phyloP scores from a whole-genome alignment of 495 filamentous ascomycete genomes.

The Pseudevernia furfuracea region DNA sequence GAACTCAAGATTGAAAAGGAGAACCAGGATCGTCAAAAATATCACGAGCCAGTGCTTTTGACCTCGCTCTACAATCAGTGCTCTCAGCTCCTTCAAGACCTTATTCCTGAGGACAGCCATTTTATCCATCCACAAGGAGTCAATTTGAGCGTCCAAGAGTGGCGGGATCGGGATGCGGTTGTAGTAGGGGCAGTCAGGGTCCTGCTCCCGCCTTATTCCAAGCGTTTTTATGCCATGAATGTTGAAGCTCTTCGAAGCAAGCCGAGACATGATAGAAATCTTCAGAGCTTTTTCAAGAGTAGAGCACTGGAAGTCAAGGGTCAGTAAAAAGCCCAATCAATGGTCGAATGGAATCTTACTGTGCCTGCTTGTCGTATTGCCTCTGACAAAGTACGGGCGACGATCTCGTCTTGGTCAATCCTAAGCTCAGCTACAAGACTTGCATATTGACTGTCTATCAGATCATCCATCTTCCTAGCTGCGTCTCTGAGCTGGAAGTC shows the following conservation, averaged over 20 bases:
- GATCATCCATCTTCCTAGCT: neutral
- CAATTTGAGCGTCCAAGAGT: conserved; percentile 14
- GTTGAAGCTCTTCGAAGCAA: conserved; percentile 14
- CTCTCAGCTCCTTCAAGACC: neutral
- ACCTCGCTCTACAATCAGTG: neutral
- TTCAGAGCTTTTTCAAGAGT: neutral
- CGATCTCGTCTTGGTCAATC: neutral
- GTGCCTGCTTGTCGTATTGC: neutral
- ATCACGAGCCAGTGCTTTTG: conserved; percentile 8
- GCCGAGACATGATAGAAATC: conserved; percentile 10
- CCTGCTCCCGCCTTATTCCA: neutral
- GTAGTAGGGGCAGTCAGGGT: conserved; percentile 1
- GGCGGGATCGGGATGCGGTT: conserved; percentile 11
- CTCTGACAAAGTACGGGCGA: neutral
- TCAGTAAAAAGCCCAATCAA: neutral
- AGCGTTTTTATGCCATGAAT: neutral
- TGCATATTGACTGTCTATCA: neutral
- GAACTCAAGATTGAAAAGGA: conserved; percentile 10
- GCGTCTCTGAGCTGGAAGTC: neutral
- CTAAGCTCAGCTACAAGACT: neutral
- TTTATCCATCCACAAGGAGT: neutral
- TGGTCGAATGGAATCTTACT: neutral
- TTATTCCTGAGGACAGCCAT: neutral
- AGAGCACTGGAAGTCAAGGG: neutral
- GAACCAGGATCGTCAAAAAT: neutral